A percentile compares a stretch with the other conserved stretches of the same genome.
Conservation (phyloP, 345 rosid genomes). For the Sisymbrium irio region DNA sequence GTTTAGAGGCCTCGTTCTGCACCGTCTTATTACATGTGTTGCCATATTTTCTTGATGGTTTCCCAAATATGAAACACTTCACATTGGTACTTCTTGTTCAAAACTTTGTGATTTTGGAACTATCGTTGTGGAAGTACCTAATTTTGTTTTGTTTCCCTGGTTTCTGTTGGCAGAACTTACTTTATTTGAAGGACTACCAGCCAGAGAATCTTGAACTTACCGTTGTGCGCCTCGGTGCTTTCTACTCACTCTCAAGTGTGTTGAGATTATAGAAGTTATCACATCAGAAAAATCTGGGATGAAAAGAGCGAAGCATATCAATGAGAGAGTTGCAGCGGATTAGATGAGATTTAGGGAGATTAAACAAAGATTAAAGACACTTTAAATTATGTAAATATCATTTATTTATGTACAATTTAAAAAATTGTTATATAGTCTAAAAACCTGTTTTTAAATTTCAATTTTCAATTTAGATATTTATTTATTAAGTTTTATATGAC, state of each 20-base stretch:
- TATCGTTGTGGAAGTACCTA: background rate
- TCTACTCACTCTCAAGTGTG: background rate
- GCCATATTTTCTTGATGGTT: background rate
- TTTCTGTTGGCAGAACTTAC: background rate
- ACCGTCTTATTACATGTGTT: background rate
- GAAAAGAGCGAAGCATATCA: background rate
- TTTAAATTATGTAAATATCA: no score
- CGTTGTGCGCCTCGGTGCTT: conserved; percentile 9
- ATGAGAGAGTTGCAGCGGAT: no score
- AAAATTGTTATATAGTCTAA: no score
- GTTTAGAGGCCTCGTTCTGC: background rate
- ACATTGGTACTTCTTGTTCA: background rate
- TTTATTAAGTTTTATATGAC: no score
- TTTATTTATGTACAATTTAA: no score
- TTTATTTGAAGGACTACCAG: background rate
- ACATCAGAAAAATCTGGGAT: background rate
- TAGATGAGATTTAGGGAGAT: no score
- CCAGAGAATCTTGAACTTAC: background rate
- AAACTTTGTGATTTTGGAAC: background rate
- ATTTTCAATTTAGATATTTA: no score
- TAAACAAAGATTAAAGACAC: no score
- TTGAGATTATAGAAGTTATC: background rate
- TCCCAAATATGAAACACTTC: conserved; percentile 10
- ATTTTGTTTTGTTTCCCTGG: background rate
- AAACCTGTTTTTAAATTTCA: no score